Conservation (phyloP, 2,329 filamentous ascomycete species). For the Phyllosticta paracitricarpa region DNA sequence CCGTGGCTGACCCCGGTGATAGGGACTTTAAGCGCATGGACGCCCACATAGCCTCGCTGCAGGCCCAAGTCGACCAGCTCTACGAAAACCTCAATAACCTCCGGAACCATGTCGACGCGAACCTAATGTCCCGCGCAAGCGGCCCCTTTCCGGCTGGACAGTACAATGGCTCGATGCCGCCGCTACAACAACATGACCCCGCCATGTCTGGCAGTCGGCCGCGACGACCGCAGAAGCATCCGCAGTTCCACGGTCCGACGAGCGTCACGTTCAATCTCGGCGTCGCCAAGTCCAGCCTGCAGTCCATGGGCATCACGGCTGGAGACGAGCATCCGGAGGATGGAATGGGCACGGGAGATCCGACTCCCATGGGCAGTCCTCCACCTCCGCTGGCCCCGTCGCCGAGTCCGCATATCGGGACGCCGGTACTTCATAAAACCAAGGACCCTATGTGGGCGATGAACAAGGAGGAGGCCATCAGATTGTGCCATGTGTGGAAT, state of each 20-base stretch:
- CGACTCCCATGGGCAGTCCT: conserved; percentile 40
- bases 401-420: conserved; percentile 10
- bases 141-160: conserved; percentile 16
- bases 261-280: conserved; percentile 78
- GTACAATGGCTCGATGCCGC: conserved; percentile 27
- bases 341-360: conserved; percentile 41
- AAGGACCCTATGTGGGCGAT: conserved; percentile 76
- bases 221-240: conserved; percentile 35
- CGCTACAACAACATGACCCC: conserved; percentile 6
- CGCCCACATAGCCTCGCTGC: conserved; percentile 60
- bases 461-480: conserved; percentile 66
- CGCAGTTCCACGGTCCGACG: conserved; percentile 72
- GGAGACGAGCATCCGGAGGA: conserved; percentile 55
- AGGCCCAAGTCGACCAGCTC: conserved; percentile 74
- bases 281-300: conserved; percentile 75
- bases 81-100: conserved; percentile 62
- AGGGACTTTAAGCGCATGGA: conserved; percentile 76
- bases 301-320: conserved; percentile 76
- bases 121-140: conserved; percentile 6
- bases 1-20: conserved; percentile 1
- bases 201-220: conserved; percentile 12
- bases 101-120: conserved; percentile 38
- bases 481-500: conserved; percentile 70
- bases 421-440: conserved; percentile 30
- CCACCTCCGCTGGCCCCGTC: conserved; percentile 20